Conservation (phyloP, 2,329 filamentous ascomycete genomes). For the Exophiala lecanii-corni region DNA sequence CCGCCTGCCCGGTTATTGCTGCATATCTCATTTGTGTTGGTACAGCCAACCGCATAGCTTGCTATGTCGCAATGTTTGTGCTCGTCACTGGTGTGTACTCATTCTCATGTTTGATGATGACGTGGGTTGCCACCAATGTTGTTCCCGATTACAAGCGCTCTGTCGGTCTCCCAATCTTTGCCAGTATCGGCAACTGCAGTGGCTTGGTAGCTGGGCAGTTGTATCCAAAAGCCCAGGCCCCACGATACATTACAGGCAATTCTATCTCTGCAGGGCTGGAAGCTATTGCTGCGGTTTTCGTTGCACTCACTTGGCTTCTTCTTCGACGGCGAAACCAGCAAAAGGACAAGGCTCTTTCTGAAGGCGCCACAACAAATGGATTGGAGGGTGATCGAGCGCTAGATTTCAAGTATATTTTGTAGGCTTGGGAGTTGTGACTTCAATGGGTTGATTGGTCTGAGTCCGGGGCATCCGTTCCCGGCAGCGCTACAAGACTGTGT, state of each 20-base stretch:
- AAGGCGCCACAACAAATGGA: constrained; percentile 29
- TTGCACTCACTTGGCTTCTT: constrained; percentile 28
- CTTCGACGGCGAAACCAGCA: constrained; percentile 28
- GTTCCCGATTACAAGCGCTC: constrained; percentile 34
- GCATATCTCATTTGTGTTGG: constrained; percentile 34
- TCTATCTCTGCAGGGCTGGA: constrained; percentile 27
- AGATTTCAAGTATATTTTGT: constrained; percentile 28
- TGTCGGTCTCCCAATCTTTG: constrained; percentile 30
- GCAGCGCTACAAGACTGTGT: no score
- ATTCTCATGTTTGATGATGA: constrained; percentile 27
- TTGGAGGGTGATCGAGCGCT: constrained; percentile 27
- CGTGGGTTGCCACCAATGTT: constrained; percentile 34
- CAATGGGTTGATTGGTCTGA: no score
- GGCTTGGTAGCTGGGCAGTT: constrained; percentile 32
- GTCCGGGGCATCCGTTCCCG: no score
- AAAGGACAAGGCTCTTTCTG: constrained; percentile 29
- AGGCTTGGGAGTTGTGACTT: no score
- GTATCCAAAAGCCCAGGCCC: constrained; percentile 32
- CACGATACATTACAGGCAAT: constrained; percentile 31
- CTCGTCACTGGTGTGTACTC: constrained; percentile 28
- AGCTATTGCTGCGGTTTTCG: constrained; percentile 24
- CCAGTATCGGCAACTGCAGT: constrained; percentile 29
- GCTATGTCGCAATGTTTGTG: constrained; percentile 35
- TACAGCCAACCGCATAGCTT: constrained; percentile 28
- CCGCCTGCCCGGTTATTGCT: constrained; percentile 29